phyloP scores from a whole-genome alignment of 192 early-diverging fungal species.

The Umbelopsis isabellina region DNA sequence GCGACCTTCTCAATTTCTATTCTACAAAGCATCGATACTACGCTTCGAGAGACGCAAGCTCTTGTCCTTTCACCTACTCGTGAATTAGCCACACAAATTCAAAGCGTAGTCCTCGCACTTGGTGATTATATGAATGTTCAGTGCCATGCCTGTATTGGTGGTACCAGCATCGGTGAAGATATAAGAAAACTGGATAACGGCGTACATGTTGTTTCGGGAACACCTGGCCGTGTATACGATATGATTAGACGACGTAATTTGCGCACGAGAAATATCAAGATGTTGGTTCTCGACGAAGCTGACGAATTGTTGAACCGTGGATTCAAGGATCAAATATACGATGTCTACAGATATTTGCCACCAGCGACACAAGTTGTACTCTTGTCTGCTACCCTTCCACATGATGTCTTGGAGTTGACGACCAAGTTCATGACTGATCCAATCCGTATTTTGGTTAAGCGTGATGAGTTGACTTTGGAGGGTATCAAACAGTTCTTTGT shows the following conservation, averaged over 20 bases:
- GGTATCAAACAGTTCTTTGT: conserved; percentile 96
- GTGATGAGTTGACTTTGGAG: conserved; percentile 94
- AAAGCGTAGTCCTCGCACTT: conserved; percentile 92
- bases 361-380: conserved; percentile 93
- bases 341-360: conserved; percentile 93
- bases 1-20: conserved; percentile 99
- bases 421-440: conserved; percentile 99
- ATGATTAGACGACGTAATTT: conserved; percentile 95
- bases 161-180: conserved; percentile 93
- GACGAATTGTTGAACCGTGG: conserved; percentile 99
- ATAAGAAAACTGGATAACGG: conserved; percentile 78
- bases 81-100: conserved; percentile 98
- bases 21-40: conserved; percentile 89
- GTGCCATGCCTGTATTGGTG: conserved; percentile 97
- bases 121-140: conserved; percentile 95
- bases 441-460: conserved; percentile 98
- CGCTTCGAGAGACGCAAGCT: conserved; percentile 84
- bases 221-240: conserved; percentile 97
- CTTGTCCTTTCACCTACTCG: conserved; percentile 97
- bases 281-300: conserved; percentile 99
- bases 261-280: conserved; percentile 85
- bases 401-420: conserved; percentile 94
- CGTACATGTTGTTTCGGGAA: conserved; percentile 95
- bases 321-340: conserved; percentile 99
- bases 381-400: conserved; percentile 96